Percentiles rank a stretch among this genome's conserved stretches.
These are phyloP conservation scores for Fusarium palustre DNA, from an alignment of 2,329 filamentous ascomycete genomes.

Conservation along the genomic window DNA sequence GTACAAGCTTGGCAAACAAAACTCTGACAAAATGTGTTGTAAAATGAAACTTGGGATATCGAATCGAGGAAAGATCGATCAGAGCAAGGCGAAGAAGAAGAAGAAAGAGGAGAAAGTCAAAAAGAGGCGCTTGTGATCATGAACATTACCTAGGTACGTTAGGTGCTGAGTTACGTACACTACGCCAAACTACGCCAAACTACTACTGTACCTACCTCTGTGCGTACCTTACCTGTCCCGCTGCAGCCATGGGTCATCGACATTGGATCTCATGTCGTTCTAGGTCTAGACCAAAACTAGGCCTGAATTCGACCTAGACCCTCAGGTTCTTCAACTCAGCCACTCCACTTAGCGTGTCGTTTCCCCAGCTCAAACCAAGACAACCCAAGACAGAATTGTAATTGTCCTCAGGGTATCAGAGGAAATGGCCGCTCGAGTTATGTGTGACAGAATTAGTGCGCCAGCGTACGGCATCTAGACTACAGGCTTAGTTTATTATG, in stretches of 20 bases:
- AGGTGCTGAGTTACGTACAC: conserved; percentile 2
- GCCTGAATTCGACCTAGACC: conserved; percentile 16
- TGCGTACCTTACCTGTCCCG: conserved; percentile 3
- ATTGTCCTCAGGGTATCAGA: no score
- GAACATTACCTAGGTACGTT: conserved; percentile 20
- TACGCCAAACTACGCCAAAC: neutral
- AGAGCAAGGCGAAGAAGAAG: conserved; percentile 9
- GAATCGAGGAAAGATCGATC: conserved; percentile 5
- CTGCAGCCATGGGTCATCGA: conserved; percentile 16
- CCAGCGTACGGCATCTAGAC: no score
- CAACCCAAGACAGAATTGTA: neutral
- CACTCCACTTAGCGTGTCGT: conserved; percentile 8
- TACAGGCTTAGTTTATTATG: no score
- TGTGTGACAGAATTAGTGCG: no score
- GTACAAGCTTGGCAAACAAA: conserved; percentile 5
- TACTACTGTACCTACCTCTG: no score
- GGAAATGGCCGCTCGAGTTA: no score
- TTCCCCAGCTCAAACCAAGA: neutral
- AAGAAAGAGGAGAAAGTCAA: conserved; percentile 9
- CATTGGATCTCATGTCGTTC: conserved; percentile 10
- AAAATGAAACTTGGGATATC: conserved; percentile 6
- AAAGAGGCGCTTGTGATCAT: conserved; percentile 33
- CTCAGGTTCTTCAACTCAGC: conserved; percentile 13
- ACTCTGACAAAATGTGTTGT: conserved; percentile 8
- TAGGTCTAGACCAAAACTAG: conserved; percentile 18